Percentiles rank a stretch among this genome's conserved stretches.
Conservation (phyloP, 768 basidiomycete species). For the Mycena olivaceomarginata region DNA sequence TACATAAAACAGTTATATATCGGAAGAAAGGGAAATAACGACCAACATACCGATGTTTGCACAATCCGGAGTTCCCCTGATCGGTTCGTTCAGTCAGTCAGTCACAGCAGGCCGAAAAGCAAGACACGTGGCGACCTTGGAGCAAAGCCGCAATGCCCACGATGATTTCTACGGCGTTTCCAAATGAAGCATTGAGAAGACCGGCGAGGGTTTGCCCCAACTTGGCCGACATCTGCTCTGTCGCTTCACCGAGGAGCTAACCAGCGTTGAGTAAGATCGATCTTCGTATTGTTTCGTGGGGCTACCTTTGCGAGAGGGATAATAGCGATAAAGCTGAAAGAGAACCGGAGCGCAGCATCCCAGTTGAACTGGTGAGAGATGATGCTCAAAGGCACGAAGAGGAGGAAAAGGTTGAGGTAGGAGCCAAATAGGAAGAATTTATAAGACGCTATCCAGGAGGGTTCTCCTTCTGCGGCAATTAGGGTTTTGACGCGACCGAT, state of each 20-base stretch:
- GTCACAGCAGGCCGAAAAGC: background rate
- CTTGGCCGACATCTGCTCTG: slow-evolving; percentile 86
- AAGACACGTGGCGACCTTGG: slow-evolving; percentile 69
- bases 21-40: background rate
- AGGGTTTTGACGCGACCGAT: slow-evolving; percentile 59
- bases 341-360: slow-evolving; percentile 84
- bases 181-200: slow-evolving; percentile 89
- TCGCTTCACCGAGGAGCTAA: slow-evolving; percentile 87
- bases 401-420: slow-evolving; percentile 85
- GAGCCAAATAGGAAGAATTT: slow-evolving; percentile 77
- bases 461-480: slow-evolving; percentile 78
- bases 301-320: slow-evolving; percentile 90
- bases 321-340: slow-evolving; percentile 88
- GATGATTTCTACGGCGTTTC: slow-evolving; percentile 92
- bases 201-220: slow-evolving; percentile 92
- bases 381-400: slow-evolving; percentile 87
- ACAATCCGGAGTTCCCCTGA: slow-evolving; percentile 90
- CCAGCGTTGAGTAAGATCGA: slow-evolving; percentile 4
- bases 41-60: slow-evolving; percentile 84
- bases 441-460: slow-evolving; percentile 75
- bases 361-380: slow-evolving; percentile 73
- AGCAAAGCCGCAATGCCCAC: slow-evolving; percentile 91
- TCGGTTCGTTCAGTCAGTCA: slow-evolving; percentile 25
- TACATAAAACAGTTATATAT: slow-evolving; percentile 49
- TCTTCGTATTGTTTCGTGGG: slow-evolving; percentile 40